Percentiles rank a stretch among this genome's conserved stretches.
Evolutionary conservation across 2,329 filamentous ascomycete species (phyloP).

Genomic region (Davidsoniella eucalypti): DNA sequence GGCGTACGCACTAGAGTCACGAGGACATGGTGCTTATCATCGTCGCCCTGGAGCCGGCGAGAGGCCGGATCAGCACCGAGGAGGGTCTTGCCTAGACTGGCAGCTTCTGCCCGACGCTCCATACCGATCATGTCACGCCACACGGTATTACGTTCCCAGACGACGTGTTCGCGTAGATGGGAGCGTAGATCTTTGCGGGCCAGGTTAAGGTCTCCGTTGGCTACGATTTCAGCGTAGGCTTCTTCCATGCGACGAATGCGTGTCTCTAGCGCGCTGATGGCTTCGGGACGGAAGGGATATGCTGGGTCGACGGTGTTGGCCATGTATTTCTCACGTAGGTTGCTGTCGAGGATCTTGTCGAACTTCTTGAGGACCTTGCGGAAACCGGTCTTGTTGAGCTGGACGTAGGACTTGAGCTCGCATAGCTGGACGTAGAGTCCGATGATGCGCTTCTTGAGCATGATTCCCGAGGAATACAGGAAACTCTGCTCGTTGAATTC

Average conservation of each 20-base stretch:
- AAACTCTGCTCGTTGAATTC: slow-evolving; percentile 65
- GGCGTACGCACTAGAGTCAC: slow-evolving; percentile 58
- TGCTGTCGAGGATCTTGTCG: slow-evolving; percentile 83
- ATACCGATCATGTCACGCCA: slow-evolving; percentile 99
- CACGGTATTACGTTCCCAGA: slow-evolving; percentile 97
- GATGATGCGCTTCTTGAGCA: slow-evolving; percentile 81
- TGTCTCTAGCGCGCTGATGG: slow-evolving; percentile 52
- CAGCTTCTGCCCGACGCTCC: slow-evolving; percentile 85
- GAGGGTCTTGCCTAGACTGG: slow-evolving; percentile 72
- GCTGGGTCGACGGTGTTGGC: slow-evolving; percentile 56
- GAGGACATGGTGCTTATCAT: slow-evolving; percentile 32
- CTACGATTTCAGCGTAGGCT: slow-evolving; percentile 67
- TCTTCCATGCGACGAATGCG: slow-evolving; percentile 60
- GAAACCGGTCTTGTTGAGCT: slow-evolving; percentile 94
- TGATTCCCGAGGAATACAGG: slow-evolving; percentile 51
- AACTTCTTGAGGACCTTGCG: slow-evolving; percentile 96
- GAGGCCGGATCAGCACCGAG: slow-evolving; percentile 56
- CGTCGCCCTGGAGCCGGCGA: slow-evolving; percentile 70
- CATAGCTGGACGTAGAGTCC: slow-evolving; percentile 81
- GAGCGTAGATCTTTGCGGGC: slow-evolving; percentile 77
- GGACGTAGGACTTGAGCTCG: slow-evolving; percentile 88
- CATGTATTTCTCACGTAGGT: slow-evolving; percentile 64
- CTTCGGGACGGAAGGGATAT: slow-evolving; percentile 63
- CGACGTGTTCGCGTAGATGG: slow-evolving; percentile 87
- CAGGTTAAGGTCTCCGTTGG: slow-evolving; percentile 57